Conservation (phyloP, 1,284 basidiomycete species). For the Cutaneotrichosporon sp. region DNA sequence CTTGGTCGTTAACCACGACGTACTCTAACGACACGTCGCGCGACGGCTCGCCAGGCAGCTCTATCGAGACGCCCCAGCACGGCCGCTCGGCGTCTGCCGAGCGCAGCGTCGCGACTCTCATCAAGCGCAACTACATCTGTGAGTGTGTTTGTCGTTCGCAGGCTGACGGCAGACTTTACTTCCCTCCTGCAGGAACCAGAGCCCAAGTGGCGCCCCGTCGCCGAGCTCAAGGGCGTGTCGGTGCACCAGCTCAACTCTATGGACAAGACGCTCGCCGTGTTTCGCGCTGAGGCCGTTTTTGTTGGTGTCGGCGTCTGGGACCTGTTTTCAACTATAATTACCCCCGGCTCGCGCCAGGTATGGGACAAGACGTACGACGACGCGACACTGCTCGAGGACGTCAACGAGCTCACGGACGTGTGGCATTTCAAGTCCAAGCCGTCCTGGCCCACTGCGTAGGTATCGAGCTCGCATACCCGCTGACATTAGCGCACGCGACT, state of each 20-base stretch:
- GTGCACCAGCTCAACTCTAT: slow-evolving; percentile 96
- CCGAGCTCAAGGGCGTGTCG: slow-evolving; percentile 80
- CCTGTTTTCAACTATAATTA: slow-evolving; percentile 79
- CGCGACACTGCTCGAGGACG: slow-evolving; percentile 75
- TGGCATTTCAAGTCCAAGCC: slow-evolving; percentile 87
- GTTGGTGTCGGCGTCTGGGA: slow-evolving; percentile 97
- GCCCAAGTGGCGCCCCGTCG: slow-evolving; percentile 85
- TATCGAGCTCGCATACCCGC: slow-evolving; percentile 41
- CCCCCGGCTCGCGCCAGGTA: slow-evolving; percentile 69
- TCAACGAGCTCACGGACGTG: slow-evolving; percentile 83
- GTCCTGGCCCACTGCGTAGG: slow-evolving; percentile 80
- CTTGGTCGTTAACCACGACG: slow-evolving; percentile 35
- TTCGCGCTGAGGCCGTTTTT: slow-evolving; percentile 93
- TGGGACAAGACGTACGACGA: slow-evolving; percentile 94
- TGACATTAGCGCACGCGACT: slow-evolving; percentile 70
- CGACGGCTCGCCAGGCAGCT: slow-evolving; percentile 15
- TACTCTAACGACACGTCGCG: slow-evolving; percentile 25
- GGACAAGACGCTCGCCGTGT: slow-evolving; percentile 93
- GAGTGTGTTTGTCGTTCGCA: slow-evolving; percentile 7
- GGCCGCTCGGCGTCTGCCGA: slow-evolving; percentile 62
- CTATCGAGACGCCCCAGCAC: slow-evolving; percentile 12
- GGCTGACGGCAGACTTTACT: slow-evolving; percentile 63
- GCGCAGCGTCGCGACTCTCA: slow-evolving; percentile 72
- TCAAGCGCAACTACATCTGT: slow-evolving; percentile 89
- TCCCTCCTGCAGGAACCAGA: slow-evolving; percentile 96